Base-by-base conservation (phyloP, 345 rosid genomes). In the Heritiera littoralis region DNA sequence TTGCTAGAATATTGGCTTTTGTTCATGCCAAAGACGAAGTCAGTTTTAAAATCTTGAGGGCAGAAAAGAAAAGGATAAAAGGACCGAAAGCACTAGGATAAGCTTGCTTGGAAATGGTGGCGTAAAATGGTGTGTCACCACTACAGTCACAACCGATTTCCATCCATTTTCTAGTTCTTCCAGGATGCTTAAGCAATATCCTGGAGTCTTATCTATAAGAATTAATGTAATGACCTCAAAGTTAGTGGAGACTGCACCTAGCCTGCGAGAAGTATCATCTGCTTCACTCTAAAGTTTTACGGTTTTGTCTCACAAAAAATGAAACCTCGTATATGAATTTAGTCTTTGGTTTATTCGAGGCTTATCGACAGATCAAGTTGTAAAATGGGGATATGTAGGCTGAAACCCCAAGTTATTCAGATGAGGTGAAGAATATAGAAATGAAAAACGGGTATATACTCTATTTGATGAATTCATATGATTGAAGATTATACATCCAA, bases 101-200 rank as follows among this genome's bases (percentile, higher is more conserved):
- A 72, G 67, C 64, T 72, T 79, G 56, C 46, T 65, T 71, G 54
- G 20, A 55, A 17, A 52, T 72, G 68, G 65, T 38, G 77, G 77
- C 64, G 56, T 52, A 73, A 38, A 69, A 74, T 77, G 66, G 66
- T 74, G 51, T 78, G 63, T 73, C 81, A 67, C 61, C 85, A 70
- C 56, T 35, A 35, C 84, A 43, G 80, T 72, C 51, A 77, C 63
- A 76, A 73, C 74, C 80, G 84, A 84, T 71, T 81, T 84, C 79
- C 77, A 54, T 66, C 64, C 76, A 32, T 69, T 83, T 72, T 70
- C 28, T 65, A 23, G 41, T 43, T 64, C 30, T 51, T 41, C 20
- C 67, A 15, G 60, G 45, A 20, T 66, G 69, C 32, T 61, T n/a
- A 38, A 18, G 68, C 65, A 74, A 43, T 35, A 46, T 55, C 40